phyloP scores from a whole-genome alignment of 2,329 filamentous ascomycete genomes.

The Chrysosporium keratinophilum region DNA sequence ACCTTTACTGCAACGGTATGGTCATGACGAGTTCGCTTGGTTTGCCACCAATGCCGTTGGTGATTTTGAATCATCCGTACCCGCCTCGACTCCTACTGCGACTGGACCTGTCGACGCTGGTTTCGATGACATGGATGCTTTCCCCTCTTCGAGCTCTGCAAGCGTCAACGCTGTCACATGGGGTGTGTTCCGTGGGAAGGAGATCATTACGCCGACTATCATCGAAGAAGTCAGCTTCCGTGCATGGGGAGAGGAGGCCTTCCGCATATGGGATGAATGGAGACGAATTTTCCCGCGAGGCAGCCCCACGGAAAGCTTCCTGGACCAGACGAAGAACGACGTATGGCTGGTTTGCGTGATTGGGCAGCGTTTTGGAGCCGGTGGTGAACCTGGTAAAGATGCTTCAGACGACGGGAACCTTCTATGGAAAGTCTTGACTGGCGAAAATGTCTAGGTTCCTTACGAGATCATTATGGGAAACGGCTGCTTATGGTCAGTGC shows the following conservation, averaged over 20 bases:
- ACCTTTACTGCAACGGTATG: conserved; percentile 49
- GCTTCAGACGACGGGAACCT: conserved; percentile 33
- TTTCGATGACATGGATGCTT: conserved; percentile 37
- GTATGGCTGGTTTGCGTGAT: conserved; percentile 74
- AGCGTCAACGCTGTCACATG: conserved; percentile 92
- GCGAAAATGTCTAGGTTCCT: conserved; percentile 15
- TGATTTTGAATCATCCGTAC: conserved; percentile 59
- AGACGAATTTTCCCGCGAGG: conserved; percentile 71
- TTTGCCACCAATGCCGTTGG: conserved; percentile 72
- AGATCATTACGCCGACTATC: conserved; percentile 92
- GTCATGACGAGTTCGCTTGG: conserved; percentile 64
- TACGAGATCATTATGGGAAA: neutral
- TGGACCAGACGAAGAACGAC: conserved; percentile 57
- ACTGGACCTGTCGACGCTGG: conserved; percentile 11
- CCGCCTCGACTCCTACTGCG: conserved; percentile 24
- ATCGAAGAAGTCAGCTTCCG: conserved; percentile 91
- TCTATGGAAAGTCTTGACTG: conserved; percentile 32
- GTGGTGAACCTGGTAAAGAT: conserved; percentile 29
- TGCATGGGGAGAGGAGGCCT: conserved; percentile 92
- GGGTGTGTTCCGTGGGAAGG: conserved; percentile 90
- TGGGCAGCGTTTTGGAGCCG: conserved; percentile 38
- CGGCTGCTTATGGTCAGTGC: neutral
- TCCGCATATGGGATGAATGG: conserved; percentile 93
- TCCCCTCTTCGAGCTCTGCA: conserved; percentile 26
- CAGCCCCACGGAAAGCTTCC: conserved; percentile 58